These are phyloP conservation scores for Setaria viridis DNA, from an alignment of 202 grass and related monocot genomes.

Conservation along the genomic window DNA sequence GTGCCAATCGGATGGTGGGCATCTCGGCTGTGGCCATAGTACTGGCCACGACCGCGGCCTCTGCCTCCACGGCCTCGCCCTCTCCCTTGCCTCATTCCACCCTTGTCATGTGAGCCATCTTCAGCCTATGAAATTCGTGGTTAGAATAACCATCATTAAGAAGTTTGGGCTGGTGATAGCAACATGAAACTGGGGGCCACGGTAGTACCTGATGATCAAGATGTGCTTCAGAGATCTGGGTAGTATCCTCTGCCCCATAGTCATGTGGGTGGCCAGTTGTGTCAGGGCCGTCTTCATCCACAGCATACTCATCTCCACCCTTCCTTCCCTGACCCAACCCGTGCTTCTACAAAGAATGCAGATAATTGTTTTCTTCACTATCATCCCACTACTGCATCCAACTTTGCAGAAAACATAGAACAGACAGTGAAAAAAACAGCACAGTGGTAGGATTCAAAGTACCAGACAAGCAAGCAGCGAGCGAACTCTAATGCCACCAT, in stretches of 20 bases:
- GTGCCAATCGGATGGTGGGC: slow-evolving; percentile 49
- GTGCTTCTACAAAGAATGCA: slow-evolving; percentile 57
- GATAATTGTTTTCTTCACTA: slow-evolving; percentile 27
- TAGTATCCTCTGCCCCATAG: slow-evolving; percentile 44
- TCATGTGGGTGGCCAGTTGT: slow-evolving; percentile 50
- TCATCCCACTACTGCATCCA: slow-evolving; percentile 19
- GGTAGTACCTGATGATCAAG: slow-evolving; percentile 54
- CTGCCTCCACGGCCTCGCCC: slow-evolving; percentile 62
- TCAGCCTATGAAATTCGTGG: slow-evolving; percentile 35
- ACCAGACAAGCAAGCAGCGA: slow-evolving; percentile 68
- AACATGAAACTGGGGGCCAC: background rate
- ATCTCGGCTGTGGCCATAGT: slow-evolving; percentile 46
- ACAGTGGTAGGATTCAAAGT: slow-evolving; percentile 38
- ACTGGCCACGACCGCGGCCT: slow-evolving; percentile 57
- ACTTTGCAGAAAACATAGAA: slow-evolving; percentile 1
- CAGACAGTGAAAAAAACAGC: slow-evolving; percentile 8
- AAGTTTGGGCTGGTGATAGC: slow-evolving; percentile 8
- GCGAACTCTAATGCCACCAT: slow-evolving; percentile 64
- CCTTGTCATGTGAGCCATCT: slow-evolving; percentile 60
- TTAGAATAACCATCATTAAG: slow-evolving; percentile 11
- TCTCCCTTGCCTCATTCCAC: slow-evolving; percentile 47
- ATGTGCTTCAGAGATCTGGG: slow-evolving; percentile 39
- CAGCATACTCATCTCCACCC: slow-evolving; percentile 51
- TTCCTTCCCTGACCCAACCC: slow-evolving; percentile 57
- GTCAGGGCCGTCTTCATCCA: slow-evolving; percentile 63